A percentile compares a stretch with the other conserved stretches of the same genome.
These are phyloP conservation scores for Candida ponderosae DNA, from an alignment of 805 yeast species.

Conservation along the genomic window DNA sequence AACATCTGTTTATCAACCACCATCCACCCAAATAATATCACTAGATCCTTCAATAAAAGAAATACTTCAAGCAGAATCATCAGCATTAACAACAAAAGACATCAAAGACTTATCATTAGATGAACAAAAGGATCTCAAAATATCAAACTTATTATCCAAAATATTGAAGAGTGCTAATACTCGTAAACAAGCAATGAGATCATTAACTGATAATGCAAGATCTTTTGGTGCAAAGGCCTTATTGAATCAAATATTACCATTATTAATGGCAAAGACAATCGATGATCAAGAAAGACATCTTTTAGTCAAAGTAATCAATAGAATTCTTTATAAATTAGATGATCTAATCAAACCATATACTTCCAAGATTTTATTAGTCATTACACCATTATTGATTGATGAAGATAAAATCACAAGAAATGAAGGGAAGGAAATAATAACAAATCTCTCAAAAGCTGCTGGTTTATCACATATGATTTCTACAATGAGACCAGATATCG, in stretches of 20 bases:
- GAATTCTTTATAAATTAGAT: slow-evolving; percentile 61
- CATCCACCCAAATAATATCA: slow-evolving; percentile 30
- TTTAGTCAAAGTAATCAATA: slow-evolving; percentile 65
- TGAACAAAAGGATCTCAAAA: slow-evolving; percentile 51
- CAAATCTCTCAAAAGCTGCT: slow-evolving; percentile 69
- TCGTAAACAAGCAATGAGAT: slow-evolving; percentile 64
- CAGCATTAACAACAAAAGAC: too few species aligned
- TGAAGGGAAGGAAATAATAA: slow-evolving; percentile 74
- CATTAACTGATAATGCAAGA: slow-evolving; percentile 54
- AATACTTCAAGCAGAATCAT: slow-evolving; percentile 56
- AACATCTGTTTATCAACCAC: slow-evolving; percentile 39
- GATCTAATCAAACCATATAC: slow-evolving; percentile 65
- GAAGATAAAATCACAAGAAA: slow-evolving; percentile 67
- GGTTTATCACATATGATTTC: slow-evolving; percentile 80
- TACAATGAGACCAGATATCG: slow-evolving; percentile 73
- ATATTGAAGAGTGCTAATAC: slow-evolving; percentile 69
- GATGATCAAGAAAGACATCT: slow-evolving; percentile 82
- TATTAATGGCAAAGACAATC: slow-evolving; percentile 60
- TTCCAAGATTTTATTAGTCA: slow-evolving; percentile 60
- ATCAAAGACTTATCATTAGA: slow-evolving; percentile 30
- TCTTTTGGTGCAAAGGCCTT: slow-evolving; percentile 62
- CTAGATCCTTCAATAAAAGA: slow-evolving; percentile 38
- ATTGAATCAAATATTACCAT: slow-evolving; percentile 66
- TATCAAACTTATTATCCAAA: slow-evolving; percentile 55
- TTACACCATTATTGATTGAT: slow-evolving; percentile 74